These are phyloP conservation scores for Penicillium steckii DNA, from an alignment of 495 filamentous ascomycete genomes.

Conservation along the genomic window DNA sequence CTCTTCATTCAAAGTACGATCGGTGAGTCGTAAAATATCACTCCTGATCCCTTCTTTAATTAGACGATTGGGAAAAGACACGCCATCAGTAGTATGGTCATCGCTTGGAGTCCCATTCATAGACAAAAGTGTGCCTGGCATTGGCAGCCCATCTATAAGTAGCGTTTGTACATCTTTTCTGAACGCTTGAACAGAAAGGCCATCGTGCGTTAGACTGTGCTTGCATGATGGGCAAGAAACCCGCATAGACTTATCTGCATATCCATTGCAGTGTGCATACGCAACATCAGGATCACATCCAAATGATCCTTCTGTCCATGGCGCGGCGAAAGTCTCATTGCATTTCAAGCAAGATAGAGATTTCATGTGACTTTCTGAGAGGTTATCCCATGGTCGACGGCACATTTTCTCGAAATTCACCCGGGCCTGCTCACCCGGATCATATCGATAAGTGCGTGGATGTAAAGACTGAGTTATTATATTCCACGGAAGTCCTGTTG, in stretches of 20 bases:
- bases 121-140: conserved; percentile 64
- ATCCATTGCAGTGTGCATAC: conserved; percentile 46
- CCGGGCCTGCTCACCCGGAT: neutral
- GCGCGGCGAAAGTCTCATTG: too few species aligned
- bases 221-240: conserved; percentile 46
- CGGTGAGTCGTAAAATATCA: conserved; percentile 32
- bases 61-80: conserved; percentile 58
- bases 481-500: conserved; percentile 69
- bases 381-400: conserved; percentile 52
- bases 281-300: conserved; percentile 17
- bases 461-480: conserved; percentile 40
- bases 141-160: conserved; percentile 41
- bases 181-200: conserved; percentile 25
- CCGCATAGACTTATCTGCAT: conserved; percentile 60
- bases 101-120: conserved; percentile 27
- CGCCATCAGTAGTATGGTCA: neutral
- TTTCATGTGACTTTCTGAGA: conserved; percentile 48
- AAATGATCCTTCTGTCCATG: conserved; percentile 61
- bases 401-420: neutral
- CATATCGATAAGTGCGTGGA: neutral
- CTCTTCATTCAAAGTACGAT: conserved; percentile 9
- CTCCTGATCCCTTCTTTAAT: conserved; percentile 40
- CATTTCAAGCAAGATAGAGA: conserved; percentile 46
- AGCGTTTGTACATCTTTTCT: conserved; percentile 24
- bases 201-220: conserved; percentile 46